A percentile compares a stretch with the other conserved stretches of the same genome.
phyloP scores from a whole-genome alignment of 1,284 basidiomycete species.

The Inonotus hispidus region DNA sequence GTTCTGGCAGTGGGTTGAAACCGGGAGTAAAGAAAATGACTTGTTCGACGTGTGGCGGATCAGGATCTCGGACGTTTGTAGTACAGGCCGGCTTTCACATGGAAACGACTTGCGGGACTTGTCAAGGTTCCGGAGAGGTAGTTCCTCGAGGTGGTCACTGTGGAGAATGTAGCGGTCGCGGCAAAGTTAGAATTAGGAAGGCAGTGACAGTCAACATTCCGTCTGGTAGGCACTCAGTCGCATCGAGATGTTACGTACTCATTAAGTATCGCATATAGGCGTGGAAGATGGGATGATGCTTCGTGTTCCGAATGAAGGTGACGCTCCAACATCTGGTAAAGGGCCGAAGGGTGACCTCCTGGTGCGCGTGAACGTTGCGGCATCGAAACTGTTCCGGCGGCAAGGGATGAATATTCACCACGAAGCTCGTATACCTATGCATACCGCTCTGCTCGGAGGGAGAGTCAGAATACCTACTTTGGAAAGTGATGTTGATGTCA shows the following conservation, averaged over 20 bases:
- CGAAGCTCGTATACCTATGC: conserved; percentile 87
- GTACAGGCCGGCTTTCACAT: conserved; percentile 96
- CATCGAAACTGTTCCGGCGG: conserved; percentile 83
- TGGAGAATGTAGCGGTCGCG: conserved; percentile 78
- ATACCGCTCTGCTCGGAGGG: conserved; percentile 89
- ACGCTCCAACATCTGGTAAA: conserved; percentile 77
- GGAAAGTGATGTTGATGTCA: conserved; percentile 94
- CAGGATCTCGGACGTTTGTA: conserved; percentile 87
- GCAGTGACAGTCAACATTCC: conserved; percentile 84
- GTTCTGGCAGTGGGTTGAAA: conserved; percentile 85
- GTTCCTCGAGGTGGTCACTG: conserved; percentile 82
- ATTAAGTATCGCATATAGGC: conserved; percentile 40
- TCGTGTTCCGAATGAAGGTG: conserved; percentile 79
- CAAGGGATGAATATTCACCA: conserved; percentile 94
- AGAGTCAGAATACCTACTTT: conserved; percentile 91
- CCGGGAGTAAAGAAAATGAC: conserved; percentile 78
- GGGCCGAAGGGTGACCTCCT: conserved; percentile 83
- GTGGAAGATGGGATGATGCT: conserved; percentile 97
- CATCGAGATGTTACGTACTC: conserved; percentile 17
- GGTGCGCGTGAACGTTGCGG: conserved; percentile 81
- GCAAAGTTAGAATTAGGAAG: conserved; percentile 80
- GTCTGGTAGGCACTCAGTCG: conserved; percentile 50
- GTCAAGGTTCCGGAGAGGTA: conserved; percentile 79
- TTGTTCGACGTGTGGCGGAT: conserved; percentile 81
- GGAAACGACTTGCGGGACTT: conserved; percentile 86